Evolutionary conservation across 1,284 basidiomycete species (phyloP).

Genomic region (Termitomyces sp.): DNA sequence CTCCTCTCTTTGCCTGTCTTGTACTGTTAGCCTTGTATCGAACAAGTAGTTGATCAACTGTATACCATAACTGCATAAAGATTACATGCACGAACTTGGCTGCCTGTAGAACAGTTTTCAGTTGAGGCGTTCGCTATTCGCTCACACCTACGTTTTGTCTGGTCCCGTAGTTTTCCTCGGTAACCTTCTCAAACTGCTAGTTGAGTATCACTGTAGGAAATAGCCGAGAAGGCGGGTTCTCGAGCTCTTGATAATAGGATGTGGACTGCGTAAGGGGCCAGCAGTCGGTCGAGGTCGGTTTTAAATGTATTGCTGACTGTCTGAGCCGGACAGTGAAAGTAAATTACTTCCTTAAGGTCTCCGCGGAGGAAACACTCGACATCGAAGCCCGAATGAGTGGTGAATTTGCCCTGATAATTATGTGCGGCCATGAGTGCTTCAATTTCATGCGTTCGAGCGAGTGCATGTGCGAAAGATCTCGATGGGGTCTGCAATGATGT

Average conservation of each 20-base stretch:
- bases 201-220: neutral
- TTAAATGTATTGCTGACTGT: slow-evolving; percentile 7
- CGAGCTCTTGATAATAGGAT: slow-evolving; percentile 5
- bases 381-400: slow-evolving; percentile 10
- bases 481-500: neutral
- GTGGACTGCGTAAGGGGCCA: slow-evolving; percentile 6
- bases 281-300: slow-evolving; percentile 5
- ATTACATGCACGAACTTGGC: slow-evolving; percentile 2
- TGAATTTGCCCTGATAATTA: slow-evolving; percentile 6
- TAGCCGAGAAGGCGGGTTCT: neutral
- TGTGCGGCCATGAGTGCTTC: slow-evolving; percentile 7
- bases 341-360: slow-evolving; percentile 6
- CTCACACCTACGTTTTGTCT: neutral
- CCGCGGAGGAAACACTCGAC: slow-evolving; percentile 1
- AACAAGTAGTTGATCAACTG: slow-evolving; percentile 10
- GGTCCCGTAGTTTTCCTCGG: neutral
- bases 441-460: slow-evolving; percentile 2
- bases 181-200: neutral
- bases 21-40: slow-evolving; percentile 13
- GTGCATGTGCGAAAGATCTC: slow-evolving; percentile 6
- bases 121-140: neutral
- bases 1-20: slow-evolving; percentile 6
- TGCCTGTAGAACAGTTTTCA: neutral
- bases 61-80: slow-evolving; percentile 8
- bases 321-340: slow-evolving; percentile 6